A percentile compares a stretch with the other conserved stretches of the same genome.
Conservation (phyloP, 2,329 filamentous ascomycete genomes). For the Talaromyces amestolkiae region DNA sequence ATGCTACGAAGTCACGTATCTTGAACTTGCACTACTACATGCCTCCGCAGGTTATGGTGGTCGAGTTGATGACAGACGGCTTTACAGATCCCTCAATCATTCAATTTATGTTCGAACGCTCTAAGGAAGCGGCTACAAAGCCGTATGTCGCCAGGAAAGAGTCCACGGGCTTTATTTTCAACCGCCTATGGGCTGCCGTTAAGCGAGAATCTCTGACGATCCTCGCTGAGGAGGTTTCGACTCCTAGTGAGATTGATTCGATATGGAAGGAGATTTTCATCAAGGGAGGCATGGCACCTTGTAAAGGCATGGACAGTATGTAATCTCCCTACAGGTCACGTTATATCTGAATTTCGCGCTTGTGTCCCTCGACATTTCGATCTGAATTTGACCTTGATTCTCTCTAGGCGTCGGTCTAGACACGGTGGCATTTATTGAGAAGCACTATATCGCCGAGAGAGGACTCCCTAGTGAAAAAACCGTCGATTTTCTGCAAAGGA, state of each 20-base stretch:
- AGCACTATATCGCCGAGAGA: too few species aligned
- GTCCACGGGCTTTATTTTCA: slow-evolving; percentile 56
- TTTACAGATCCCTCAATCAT: slow-evolving; percentile 46
- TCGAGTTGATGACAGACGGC: slow-evolving; percentile 56
- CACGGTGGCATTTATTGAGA: too few species aligned
- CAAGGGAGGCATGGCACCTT: slow-evolving; percentile 31
- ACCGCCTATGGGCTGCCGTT: slow-evolving; percentile 57
- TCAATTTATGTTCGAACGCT: slow-evolving; percentile 45
- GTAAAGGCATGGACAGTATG: slow-evolving; percentile 44
- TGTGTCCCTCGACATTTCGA: too few species aligned
- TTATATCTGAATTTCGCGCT: too few species aligned
- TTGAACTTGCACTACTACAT: slow-evolving; percentile 56
- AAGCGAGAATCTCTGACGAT: slow-evolving; percentile 54
- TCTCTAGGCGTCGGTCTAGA: too few species aligned
- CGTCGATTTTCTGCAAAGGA: too few species aligned
- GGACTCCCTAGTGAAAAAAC: too few species aligned
- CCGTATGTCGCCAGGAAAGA: slow-evolving; percentile 48
- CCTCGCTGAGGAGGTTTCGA: slow-evolving; percentile 50
- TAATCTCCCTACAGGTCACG: too few species aligned
- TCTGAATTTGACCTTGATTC: too few species aligned
- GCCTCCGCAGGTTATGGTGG: slow-evolving; percentile 46
- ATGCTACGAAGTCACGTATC: slow-evolving; percentile 39
- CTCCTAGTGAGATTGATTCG: slow-evolving; percentile 50
- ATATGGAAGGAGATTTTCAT: slow-evolving; percentile 48
- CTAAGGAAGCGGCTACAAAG: slow-evolving; percentile 41